Evolutionary conservation across 2,329 filamentous ascomycete species (phyloP).

Genomic region (Metarhizium rileyi): DNA sequence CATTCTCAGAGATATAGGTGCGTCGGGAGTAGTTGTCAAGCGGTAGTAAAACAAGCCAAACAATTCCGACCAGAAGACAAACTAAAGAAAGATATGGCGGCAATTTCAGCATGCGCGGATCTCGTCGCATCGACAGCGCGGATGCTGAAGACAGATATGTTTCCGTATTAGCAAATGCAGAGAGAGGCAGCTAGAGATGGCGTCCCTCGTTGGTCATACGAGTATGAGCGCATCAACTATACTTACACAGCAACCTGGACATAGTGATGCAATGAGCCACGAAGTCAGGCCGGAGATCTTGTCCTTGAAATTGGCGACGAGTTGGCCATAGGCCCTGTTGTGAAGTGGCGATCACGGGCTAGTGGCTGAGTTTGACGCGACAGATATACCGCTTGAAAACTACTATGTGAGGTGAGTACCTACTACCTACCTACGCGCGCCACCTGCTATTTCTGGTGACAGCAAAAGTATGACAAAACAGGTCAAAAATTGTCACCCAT

Average conservation of each 20-base stretch:
- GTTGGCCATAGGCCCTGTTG: neutral
- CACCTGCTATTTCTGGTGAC: no score
- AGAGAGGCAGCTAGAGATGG: neutral
- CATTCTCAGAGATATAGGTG: conserved; percentile 97
- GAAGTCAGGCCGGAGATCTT: neutral
- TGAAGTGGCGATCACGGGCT: neutral
- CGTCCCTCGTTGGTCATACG: neutral
- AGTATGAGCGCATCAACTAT: neutral
- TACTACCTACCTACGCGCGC: no score
- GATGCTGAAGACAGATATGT: conserved; percentile 32
- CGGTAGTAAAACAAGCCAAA: conserved; percentile 84
- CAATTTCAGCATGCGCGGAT: conserved; percentile 71
- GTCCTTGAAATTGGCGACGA: neutral
- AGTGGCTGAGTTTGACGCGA: neutral
- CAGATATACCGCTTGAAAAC: neutral
- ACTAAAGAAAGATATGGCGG: conserved; percentile 82
- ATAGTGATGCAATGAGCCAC: conserved; percentile 22
- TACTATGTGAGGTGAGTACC: neutral
- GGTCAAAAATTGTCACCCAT: no score
- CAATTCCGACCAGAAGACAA: conserved; percentile 74
- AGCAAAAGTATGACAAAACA: no score
- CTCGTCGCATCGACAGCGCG: conserved; percentile 62
- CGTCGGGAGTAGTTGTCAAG: conserved; percentile 81
- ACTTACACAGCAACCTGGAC: conserved; percentile 46
- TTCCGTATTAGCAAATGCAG: neutral